Conservation (phyloP, 257 asterid species). For the Solanum medicagineum region DNA sequence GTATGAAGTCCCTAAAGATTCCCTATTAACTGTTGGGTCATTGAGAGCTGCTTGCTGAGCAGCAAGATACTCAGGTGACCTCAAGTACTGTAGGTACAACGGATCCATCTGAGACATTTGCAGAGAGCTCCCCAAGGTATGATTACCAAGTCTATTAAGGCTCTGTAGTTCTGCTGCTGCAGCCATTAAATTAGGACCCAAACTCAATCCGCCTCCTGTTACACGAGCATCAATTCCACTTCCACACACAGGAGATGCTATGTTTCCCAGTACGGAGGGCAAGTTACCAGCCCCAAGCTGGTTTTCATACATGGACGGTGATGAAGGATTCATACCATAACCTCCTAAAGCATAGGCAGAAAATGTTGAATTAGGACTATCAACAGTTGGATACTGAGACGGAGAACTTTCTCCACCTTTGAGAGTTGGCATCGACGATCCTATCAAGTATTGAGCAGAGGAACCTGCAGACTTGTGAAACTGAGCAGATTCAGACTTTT, state of each 20-base stretch:
- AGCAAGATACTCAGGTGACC: conserved; percentile 35
- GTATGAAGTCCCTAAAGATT: conserved; percentile 23
- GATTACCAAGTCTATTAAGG: conserved; percentile 36
- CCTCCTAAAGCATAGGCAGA: conserved; percentile 33
- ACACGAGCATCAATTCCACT: conserved; percentile 32
- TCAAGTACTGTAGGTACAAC: conserved; percentile 41
- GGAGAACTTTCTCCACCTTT: conserved; percentile 33
- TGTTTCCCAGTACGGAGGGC: conserved; percentile 38
- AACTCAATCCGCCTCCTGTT: conserved; percentile 27
- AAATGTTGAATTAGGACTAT: conserved; percentile 37
- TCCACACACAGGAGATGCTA: conserved; percentile 33
- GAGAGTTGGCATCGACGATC: conserved; percentile 25
- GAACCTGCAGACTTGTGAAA: conserved; percentile 9
- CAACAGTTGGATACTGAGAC: conserved; percentile 33
- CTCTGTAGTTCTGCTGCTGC: conserved; percentile 44
- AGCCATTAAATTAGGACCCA: conserved; percentile 38
- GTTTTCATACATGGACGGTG: conserved; percentile 37
- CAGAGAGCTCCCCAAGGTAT: conserved; percentile 26
- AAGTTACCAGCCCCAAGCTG: conserved; percentile 30
- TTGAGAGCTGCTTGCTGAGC: conserved; percentile 28
- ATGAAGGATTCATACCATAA: conserved; percentile 28
- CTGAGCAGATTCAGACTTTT: conserved; percentile 17
- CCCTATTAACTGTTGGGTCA: conserved; percentile 26
- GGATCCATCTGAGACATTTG: conserved; percentile 45
- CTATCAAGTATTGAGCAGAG: conserved; percentile 19